Conservation (phyloP, 768 basidiomycete genomes). For the Amanita subjunquillea region DNA sequence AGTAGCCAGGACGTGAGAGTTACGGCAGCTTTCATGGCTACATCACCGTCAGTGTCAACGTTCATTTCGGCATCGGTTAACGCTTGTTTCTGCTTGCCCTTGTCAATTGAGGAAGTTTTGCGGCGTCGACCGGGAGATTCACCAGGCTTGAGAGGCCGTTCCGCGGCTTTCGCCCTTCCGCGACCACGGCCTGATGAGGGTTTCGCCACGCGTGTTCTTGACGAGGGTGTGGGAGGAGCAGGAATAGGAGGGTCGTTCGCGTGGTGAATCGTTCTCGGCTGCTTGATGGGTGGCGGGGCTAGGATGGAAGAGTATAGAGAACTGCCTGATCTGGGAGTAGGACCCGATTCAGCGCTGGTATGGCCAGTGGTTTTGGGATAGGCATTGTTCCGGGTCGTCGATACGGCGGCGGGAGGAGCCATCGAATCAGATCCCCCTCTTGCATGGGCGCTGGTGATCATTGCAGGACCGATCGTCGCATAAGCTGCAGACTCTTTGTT, state of each 20-base stretch:
- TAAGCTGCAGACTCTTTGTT: constrained; percentile 43
- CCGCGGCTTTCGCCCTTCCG: constrained; percentile 16
- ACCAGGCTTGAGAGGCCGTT: constrained; percentile 20
- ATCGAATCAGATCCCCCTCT: constrained; percentile 33
- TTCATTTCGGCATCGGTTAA: constrained; percentile 27
- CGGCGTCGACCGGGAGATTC: constrained; percentile 32
- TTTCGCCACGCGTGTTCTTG: constrained; percentile 29
- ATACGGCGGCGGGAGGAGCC: constrained; percentile 30
- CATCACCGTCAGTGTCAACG: constrained; percentile 41
- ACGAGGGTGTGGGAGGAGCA: constrained; percentile 37
- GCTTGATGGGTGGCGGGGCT: constrained; percentile 66
- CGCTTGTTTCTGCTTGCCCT: constrained; percentile 39
- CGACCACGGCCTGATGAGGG: constrained; percentile 23
- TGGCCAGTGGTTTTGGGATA: constrained; percentile 22
- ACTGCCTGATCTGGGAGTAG: constrained; percentile 22
- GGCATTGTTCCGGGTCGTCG: constrained; percentile 35
- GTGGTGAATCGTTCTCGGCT: constrained; percentile 73
- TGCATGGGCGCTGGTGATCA: constrained; percentile 20
- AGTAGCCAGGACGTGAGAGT: constrained; percentile 66
- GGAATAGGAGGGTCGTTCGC: constrained; percentile 57
- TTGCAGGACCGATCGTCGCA: constrained; percentile 34
- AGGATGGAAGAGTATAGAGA: constrained; percentile 69
- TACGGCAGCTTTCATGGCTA: constrained; percentile 78
- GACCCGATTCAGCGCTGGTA: constrained; percentile 22
- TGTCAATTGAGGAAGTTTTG: constrained; percentile 29